phyloP scores from a whole-genome alignment of 2,329 filamentous ascomycete species.

The Diaporthe sp. region DNA sequence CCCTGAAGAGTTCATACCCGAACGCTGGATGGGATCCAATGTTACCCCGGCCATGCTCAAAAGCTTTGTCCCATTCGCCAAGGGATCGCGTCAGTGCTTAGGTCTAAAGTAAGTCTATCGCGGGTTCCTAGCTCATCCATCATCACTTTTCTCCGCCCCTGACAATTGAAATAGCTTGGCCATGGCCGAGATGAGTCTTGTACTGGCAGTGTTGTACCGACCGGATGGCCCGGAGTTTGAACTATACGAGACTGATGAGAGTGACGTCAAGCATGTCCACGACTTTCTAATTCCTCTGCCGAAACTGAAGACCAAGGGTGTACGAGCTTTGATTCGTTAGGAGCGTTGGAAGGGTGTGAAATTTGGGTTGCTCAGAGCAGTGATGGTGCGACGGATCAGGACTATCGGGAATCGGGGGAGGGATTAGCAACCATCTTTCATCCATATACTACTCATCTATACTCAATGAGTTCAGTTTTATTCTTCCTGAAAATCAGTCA shows the following conservation, averaged over 20 bases:
- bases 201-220: neutral
- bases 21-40: slow-evolving; percentile 2
- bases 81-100: slow-evolving; percentile 43
- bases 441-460: too few relatives aligned
- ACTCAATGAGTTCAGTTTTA: too few relatives aligned
- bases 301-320: neutral
- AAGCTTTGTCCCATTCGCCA: slow-evolving; percentile 9
- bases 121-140: too few relatives aligned
- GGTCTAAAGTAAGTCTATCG: slow-evolving; percentile 3
- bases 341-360: neutral
- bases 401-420: too few relatives aligned
- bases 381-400: too few relatives aligned
- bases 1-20: slow-evolving; percentile 25
- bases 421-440: too few relatives aligned
- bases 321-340: neutral
- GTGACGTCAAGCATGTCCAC: neutral
- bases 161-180: slow-evolving; percentile 48
- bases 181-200: slow-evolving; percentile 51
- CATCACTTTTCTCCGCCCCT: too few relatives aligned
- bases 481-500: too few relatives aligned
- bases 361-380: too few relatives aligned
- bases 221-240: neutral
- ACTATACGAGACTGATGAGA: slow-evolving; percentile 9
- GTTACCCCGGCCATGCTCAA: neutral
- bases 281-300: neutral